Base-by-base conservation (phyloP, 2,329 filamentous ascomycete genomes). In the Emericellopsis atlantica region DNA sequence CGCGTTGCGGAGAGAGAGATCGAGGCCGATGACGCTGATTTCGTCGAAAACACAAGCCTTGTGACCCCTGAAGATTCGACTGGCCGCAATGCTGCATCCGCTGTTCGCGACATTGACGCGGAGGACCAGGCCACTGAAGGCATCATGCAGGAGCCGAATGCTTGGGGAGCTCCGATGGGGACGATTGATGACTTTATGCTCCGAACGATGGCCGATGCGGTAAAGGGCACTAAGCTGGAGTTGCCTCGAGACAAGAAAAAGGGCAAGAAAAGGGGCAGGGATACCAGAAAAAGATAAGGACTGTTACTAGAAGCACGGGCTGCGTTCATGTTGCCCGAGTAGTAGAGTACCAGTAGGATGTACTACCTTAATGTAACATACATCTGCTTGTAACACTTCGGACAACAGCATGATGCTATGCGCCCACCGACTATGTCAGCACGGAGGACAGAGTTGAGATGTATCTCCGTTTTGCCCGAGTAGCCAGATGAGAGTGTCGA, bases 1-100 rank as follows among this genome's bases (percentile, higher is more conserved):
- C 82, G 84, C 40, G 76, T 84, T 9, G 92, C 92, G 0, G 84
- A 93, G 56, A 92, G 84, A 54, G 92, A 98, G 58, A 81, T 92
- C 37, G 79, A 86, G 51, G 82, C 84, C 21, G 87, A 94, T 49
- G 86, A 89, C 36, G 84, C 78, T 5, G 88, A 94, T 54, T 94
- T 94, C 49, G 79, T 79, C 3, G 84, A 89, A 52, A 75, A 76
- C 56, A 62, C 71, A 42, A 49, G 67, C 51, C 41, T 55, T 51
- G 44, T 59, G 5, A 55, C 54, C 2, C 74, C 72, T 0, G 70
- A 69, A 4, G 55, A 66, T 2, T 73, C 72, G 5, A 75, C 65
- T 40, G 60, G 65, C 5, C 56, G 69, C 7, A 67, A 72, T 43
- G 70, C 69, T 2, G 76, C 72, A 8, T 73, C 74, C 11, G 37